Evolutionary conservation across 2,329 filamentous ascomycete species (phyloP).

Genomic region (Colletotrichum sp.): DNA sequence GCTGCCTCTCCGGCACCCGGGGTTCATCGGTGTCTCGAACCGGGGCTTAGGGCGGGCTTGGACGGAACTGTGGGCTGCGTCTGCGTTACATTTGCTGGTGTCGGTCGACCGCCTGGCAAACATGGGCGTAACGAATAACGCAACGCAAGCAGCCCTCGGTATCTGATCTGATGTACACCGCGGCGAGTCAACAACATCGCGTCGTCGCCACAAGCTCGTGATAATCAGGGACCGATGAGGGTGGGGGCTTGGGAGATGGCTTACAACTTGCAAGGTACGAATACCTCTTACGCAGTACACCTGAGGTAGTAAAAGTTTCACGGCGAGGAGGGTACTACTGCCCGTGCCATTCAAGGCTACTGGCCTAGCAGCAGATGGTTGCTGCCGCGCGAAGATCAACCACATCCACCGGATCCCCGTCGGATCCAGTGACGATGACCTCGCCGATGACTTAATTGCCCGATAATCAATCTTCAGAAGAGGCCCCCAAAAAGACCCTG

Average conservation of each 20-base stretch:
- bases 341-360: neutral
- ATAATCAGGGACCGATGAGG: neutral
- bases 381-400: neutral
- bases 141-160: neutral
- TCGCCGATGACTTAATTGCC: conserved; percentile 15
- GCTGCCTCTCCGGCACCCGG: conserved; percentile 19
- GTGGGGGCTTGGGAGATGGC: neutral
- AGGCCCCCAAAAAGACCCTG: conserved; percentile 1
- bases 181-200: neutral
- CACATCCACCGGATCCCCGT: conserved; percentile 1
- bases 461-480: conserved; percentile 3
- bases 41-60: conserved; percentile 8
- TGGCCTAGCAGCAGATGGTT: neutral
- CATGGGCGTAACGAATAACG: neutral
- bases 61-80: neutral
- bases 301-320: neutral
- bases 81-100: neutral
- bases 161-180: neutral
- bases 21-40: neutral
- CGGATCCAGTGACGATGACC: neutral
- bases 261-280: neutral
- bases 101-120: neutral
- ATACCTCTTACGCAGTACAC: neutral
- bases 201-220: conserved; percentile 11
- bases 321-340: neutral